A percentile compares a stretch with the other conserved stretches of the same genome.
Evolutionary conservation across 2,329 filamentous ascomycete genomes (phyloP).

Genomic region (Curvularia sp.): DNA sequence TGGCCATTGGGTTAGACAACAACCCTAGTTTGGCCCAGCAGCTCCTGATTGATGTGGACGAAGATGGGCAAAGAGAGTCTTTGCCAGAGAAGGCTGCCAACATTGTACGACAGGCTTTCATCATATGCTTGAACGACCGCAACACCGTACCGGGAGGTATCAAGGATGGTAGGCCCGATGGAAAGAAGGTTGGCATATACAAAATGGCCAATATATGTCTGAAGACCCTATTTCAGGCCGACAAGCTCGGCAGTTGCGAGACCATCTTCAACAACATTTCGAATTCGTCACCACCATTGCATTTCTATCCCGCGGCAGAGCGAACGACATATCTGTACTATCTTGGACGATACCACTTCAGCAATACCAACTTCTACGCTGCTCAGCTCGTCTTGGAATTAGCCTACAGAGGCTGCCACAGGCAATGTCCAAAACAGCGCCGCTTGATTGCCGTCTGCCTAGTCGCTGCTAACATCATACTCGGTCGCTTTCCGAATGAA

Average conservation of each 20-base stretch:
- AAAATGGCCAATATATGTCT: constrained; percentile 89
- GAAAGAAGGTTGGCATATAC: constrained; percentile 88
- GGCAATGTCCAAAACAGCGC: constrained; percentile 68
- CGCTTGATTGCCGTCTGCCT: constrained; percentile 83
- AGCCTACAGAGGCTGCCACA: constrained; percentile 77
- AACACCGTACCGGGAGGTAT: constrained; percentile 66
- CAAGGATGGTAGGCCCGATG: constrained; percentile 71
- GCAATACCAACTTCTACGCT: constrained; percentile 80
- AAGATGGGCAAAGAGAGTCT: constrained; percentile 74
- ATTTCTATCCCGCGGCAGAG: constrained; percentile 82
- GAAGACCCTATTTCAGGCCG: constrained; percentile 86
- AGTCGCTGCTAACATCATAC: constrained; percentile 79
- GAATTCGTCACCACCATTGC: constrained; percentile 79
- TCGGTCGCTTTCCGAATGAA: constrained; percentile 80
- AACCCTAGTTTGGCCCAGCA: constrained; percentile 77
- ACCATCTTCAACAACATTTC: constrained; percentile 91
- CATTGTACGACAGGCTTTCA: constrained; percentile 88
- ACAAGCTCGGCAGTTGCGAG: constrained; percentile 81
- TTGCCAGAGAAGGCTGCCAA: constrained; percentile 88
- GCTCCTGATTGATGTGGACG: constrained; percentile 61
- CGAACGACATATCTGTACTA: constrained; percentile 95
- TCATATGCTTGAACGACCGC: constrained; percentile 84
- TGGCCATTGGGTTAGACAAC: constrained; percentile 84
- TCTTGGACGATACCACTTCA: constrained; percentile 86
- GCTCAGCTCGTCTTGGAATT: constrained; percentile 77